Percentiles rank a stretch among this genome's conserved stretches.
phyloP scores from a whole-genome alignment of 2,329 filamentous ascomycete genomes.

The Huntiella omanensis region DNA sequence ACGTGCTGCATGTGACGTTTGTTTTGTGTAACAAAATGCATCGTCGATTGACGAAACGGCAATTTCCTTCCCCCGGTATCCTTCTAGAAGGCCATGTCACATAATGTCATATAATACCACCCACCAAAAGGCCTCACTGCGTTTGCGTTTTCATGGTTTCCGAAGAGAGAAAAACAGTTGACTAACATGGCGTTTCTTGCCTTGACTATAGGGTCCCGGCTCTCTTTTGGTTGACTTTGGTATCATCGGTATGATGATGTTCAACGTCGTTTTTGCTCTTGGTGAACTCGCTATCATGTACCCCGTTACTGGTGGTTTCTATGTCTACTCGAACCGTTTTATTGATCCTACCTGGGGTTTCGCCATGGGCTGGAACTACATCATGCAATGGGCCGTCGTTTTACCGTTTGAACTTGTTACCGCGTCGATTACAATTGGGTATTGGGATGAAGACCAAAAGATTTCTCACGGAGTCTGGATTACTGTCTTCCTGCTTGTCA shows the following conservation, averaged over 20 bases:
- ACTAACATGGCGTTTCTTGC: too few relatives aligned
- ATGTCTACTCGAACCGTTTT: constrained; percentile 41
- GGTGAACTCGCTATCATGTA: constrained; percentile 44
- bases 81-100: too few relatives aligned
- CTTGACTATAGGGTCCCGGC: constrained; percentile 19
- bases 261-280: constrained; percentile 41
- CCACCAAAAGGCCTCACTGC: too few relatives aligned
- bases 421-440: constrained; percentile 29
- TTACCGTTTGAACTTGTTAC: constrained; percentile 33
- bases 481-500: constrained; percentile 29
- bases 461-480: constrained; percentile 33
- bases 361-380: constrained; percentile 33
- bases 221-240: constrained; percentile 30
- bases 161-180: too few relatives aligned
- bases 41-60: too few relatives aligned
- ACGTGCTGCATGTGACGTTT: too few relatives aligned
- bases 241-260: constrained; percentile 41
- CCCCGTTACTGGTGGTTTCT: constrained; percentile 44
- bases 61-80: too few relatives aligned
- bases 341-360: constrained; percentile 42
- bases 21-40: too few relatives aligned
- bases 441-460: constrained; percentile 25
- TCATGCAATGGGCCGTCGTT: constrained; percentile 32
- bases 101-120: too few relatives aligned
- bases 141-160: too few relatives aligned